phyloP scores from a whole-genome alignment of 768 basidiomycete species.

The Macrolepiota albuminosa region DNA sequence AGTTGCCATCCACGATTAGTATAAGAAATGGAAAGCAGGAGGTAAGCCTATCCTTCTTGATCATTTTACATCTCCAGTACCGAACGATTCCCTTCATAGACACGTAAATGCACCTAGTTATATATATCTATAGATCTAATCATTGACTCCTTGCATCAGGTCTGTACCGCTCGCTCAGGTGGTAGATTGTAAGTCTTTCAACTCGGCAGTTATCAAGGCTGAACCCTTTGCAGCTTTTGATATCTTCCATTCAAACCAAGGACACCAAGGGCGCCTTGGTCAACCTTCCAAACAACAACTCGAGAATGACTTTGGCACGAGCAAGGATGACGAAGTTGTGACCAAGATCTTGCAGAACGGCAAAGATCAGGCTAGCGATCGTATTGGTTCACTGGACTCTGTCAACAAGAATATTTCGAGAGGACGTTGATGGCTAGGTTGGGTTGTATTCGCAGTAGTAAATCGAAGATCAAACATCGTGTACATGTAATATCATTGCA shows the following conservation, averaged over 20 bases:
- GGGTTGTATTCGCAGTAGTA: not conserved
- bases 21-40: slow-evolving; percentile 75
- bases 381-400: slow-evolving; percentile 24
- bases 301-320: slow-evolving; percentile 63
- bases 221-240: slow-evolving; percentile 49
- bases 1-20: slow-evolving; percentile 34
- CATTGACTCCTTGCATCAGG: slow-evolving; percentile 29
- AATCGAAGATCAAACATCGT: not conserved
- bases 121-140: not conserved
- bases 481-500: not conserved
- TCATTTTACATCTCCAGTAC: slow-evolving; percentile 15
- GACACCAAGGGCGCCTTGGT: slow-evolving; percentile 71
- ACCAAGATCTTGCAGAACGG: slow-evolving; percentile 59
- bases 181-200: slow-evolving; percentile 63
- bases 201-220: not conserved
- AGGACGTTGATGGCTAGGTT: slow-evolving; percentile 9
- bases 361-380: slow-evolving; percentile 48
- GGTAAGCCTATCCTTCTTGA: slow-evolving; percentile 39
- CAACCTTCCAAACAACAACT: slow-evolving; percentile 81
- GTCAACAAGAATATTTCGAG: slow-evolving; percentile 19
- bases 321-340: slow-evolving; percentile 62
- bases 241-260: slow-evolving; percentile 68
- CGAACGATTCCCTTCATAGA: slow-evolving; percentile 36
- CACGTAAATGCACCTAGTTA: slow-evolving; percentile 46
- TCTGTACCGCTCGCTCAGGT: slow-evolving; percentile 69